A percentile compares a stretch with the other conserved stretches of the same genome.
Conservation (phyloP, 1,284 basidiomycete genomes). For the Pyrrhoderma lamaoense region DNA sequence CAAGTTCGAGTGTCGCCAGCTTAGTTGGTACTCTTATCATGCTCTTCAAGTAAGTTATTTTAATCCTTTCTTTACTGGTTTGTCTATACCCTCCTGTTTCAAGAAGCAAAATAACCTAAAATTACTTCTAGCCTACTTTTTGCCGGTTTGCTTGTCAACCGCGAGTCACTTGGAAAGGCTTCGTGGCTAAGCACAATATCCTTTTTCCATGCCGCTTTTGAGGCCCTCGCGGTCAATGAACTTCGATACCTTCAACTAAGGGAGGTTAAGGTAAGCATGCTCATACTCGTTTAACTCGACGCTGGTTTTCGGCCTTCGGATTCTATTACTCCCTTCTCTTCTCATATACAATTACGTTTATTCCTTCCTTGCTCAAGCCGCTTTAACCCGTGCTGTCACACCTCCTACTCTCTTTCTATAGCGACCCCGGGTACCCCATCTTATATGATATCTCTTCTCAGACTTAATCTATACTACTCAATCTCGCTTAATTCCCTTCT, state of each 20-base stretch:
- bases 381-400: neutral
- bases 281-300: conserved; percentile 7
- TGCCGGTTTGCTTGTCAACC: conserved; percentile 92
- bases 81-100: neutral
- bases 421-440: neutral
- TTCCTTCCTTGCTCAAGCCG: conserved; percentile 8
- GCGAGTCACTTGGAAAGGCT: conserved; percentile 73
- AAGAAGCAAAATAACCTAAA: neutral
- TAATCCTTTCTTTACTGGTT: neutral
- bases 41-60: conserved; percentile 85
- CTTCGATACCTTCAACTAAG: conserved; percentile 88
- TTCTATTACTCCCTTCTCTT: neutral
- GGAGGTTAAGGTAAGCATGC: conserved; percentile 66
- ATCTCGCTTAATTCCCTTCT: too few species aligned
- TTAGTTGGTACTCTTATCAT: conserved; percentile 92
- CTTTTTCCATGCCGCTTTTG: conserved; percentile 99
- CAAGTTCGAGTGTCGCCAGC: conserved; percentile 82
- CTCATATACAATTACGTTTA: conserved; percentile 3
- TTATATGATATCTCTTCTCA: neutral
- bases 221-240: conserved; percentile 94
- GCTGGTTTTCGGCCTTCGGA: neutral
- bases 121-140: conserved; percentile 69
- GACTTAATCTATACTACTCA: too few species aligned
- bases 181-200: conserved; percentile 85
- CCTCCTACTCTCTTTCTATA: neutral